Conservation (phyloP, 2,329 filamentous ascomycete genomes). For the Aspergillus niger region DNA sequence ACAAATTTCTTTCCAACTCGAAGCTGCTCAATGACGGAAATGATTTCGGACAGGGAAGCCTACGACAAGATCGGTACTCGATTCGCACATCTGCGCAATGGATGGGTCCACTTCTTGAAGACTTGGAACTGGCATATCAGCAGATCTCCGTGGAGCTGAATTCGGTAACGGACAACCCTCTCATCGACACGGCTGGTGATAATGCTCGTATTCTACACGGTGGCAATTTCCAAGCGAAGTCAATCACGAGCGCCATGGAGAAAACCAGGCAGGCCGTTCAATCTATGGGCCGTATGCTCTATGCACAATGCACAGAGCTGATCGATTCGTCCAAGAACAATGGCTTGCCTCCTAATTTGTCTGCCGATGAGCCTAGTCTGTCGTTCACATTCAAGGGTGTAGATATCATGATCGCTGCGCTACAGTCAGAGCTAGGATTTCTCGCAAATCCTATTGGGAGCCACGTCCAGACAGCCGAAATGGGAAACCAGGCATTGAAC, state of each 20-base stretch:
- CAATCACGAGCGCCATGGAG: constrained; percentile 65
- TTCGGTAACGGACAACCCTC: constrained; percentile 2
- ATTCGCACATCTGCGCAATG: constrained; percentile 66
- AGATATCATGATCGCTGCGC: constrained; percentile 1
- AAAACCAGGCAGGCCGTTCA: constrained; percentile 55
- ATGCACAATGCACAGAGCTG: constrained; percentile 62
- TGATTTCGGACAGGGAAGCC: not conserved
- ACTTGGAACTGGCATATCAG: constrained; percentile 57
- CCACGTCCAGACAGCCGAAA: constrained; percentile 7
- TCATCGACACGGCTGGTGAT: not conserved
- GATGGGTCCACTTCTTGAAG: constrained; percentile 67
- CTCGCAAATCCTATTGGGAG: constrained; percentile 3
- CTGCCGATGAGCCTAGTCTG: constrained; percentile 1
- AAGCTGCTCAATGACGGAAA: constrained; percentile 30
- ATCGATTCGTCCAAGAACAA: constrained; percentile 61
- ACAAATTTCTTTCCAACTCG: constrained; percentile 51
- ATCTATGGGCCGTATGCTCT: constrained; percentile 62
- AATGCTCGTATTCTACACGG: constrained; percentile 55
- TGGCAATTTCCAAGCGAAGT: constrained; percentile 67
- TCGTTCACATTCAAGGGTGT: constrained; percentile 3
- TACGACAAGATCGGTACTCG: constrained; percentile 63
- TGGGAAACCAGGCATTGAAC: constrained; percentile 8
- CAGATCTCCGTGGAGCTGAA: constrained; percentile 58
- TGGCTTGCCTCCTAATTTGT: constrained; percentile 64
- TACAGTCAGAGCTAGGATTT: constrained; percentile 3